Evolutionary conservation across 306 rosid species (phyloP).

Genomic region (Cucumis cinereus): DNA sequence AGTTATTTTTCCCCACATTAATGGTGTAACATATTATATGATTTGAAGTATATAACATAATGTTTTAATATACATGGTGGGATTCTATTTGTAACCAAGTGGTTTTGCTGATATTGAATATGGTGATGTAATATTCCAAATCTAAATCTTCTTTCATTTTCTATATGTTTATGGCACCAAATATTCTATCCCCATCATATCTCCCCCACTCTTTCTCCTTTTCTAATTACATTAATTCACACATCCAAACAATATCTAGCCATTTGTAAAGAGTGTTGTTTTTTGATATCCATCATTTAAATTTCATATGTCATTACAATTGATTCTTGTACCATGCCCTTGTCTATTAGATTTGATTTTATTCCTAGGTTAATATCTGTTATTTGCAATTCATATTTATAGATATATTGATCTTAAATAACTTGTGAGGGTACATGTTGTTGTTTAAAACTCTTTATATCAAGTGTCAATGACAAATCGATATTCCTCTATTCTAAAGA

Average conservation of each 20-base stretch:
- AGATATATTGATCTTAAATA: not conserved
- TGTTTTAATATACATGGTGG: not conserved
- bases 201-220: not conserved
- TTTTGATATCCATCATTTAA: not conserved
- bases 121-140: not conserved
- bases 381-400: not conserved
- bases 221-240: not conserved
- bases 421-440: not conserved
- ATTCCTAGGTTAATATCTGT: not conserved
- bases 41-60: not conserved
- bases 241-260: not conserved
- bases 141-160: constrained; percentile 1
- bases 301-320: not conserved
- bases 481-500: too few species aligned
- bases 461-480: not conserved
- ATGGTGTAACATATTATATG: not conserved
- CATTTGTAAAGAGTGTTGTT: not conserved
- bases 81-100: not conserved
- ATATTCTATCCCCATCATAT: not conserved
- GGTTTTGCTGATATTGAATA: not conserved
- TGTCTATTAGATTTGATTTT: not conserved
- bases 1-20: too few species aligned
- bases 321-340: not conserved
- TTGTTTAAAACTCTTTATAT: not conserved
- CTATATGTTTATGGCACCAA: not conserved